Base-by-base conservation (phyloP, 1,284 basidiomycete genomes). In the Ceratobasidium sp. region DNA sequence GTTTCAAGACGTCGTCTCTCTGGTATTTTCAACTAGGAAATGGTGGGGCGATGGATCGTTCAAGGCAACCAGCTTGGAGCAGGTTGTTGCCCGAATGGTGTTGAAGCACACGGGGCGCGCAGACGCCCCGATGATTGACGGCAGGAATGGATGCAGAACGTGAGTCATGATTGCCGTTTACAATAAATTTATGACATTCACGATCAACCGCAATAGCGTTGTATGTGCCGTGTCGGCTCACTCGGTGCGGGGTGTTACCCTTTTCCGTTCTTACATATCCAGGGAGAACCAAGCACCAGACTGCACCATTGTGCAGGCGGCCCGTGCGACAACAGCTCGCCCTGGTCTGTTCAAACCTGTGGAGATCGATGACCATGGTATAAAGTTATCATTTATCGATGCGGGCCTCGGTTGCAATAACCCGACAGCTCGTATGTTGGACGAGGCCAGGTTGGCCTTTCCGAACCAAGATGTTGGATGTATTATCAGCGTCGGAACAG, bases 1-100 rank as follows among this genome's bases (percentile, higher is more conserved):
- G 11, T 82, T 81, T 62, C 77, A 77, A 31, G 51, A 75, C 8
- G 75, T 80, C 9, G 74, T 76, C 1, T 31, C 56, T n/a, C 51
- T 43, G 31, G 58, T 73, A 27, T 75, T 73, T 49, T 22, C 24
- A 24, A 64, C 13, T 2, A 48, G 46, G 43, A 64, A 64, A 29
- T 29, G 24, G 34, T 53, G 74, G 53, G 39, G 49, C 22, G 43
- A 61, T 11, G 64, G 64, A 13, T 31, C 31, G 43, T 64, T 64
- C 46, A 64, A 64, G n/a, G 62, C 62, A 14, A 24, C 31, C 2
- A n/a, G 11, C 14, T 46, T 64, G 19, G 46, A 48, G 29, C 22
- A 41, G 24, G 19, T 51, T 27, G 46, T 64, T n/a, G 41, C 16
- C 6, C 27, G 46, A 9, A 64, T 64, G 43, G 62, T 48, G 1